phyloP scores from a whole-genome alignment of 2,329 filamentous ascomycete genomes.

The Shiraia sp. region DNA sequence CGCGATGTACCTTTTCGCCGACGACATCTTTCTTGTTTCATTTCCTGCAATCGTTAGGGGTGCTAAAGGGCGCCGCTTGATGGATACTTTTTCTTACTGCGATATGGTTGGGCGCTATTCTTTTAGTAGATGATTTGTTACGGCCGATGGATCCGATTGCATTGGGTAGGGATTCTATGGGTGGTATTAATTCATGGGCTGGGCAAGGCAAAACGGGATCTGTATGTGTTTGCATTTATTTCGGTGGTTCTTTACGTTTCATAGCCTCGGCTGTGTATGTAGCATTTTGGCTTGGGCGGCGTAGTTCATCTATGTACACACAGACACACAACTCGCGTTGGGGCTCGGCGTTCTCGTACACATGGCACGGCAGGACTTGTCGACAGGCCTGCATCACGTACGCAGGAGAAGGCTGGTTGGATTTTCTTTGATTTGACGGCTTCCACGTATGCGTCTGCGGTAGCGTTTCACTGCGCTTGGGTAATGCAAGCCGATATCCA shows the following conservation, averaged over 20 bases:
- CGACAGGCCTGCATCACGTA: slow-evolving; percentile 3
- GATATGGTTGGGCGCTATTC: no score
- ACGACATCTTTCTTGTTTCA: no score
- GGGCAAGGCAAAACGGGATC: slow-evolving; percentile 10
- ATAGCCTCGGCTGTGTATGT: slow-evolving; percentile 3
- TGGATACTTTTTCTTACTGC: no score
- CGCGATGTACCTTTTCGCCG: slow-evolving; percentile 7
- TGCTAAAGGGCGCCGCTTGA: no score
- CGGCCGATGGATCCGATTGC: slow-evolving; percentile 15
- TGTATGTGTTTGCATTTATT: slow-evolving; percentile 11
- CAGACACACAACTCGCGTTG: slow-evolving; percentile 16
- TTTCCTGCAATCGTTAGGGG: no score
- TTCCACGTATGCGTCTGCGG: slow-evolving; percentile 27
- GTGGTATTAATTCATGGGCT: slow-evolving; percentile 10
- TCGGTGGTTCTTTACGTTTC: slow-evolving; percentile 4
- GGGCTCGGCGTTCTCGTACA: slow-evolving; percentile 24
- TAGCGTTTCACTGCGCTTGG: slow-evolving; percentile 15
- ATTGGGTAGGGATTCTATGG: slow-evolving; percentile 22
- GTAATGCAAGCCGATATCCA: slow-evolving; percentile 18
- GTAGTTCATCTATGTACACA: slow-evolving; percentile 6
- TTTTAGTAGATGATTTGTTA: slow-evolving; percentile 15
- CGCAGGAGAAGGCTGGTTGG: slow-evolving; percentile 5
- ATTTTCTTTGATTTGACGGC: slow-evolving; percentile 29
- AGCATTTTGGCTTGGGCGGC: slow-evolving; percentile 13
- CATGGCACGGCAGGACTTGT: slow-evolving; percentile 25